Conservation (phyloP, 73 alveolate genomes). For the Uronychia setigera region DNA sequence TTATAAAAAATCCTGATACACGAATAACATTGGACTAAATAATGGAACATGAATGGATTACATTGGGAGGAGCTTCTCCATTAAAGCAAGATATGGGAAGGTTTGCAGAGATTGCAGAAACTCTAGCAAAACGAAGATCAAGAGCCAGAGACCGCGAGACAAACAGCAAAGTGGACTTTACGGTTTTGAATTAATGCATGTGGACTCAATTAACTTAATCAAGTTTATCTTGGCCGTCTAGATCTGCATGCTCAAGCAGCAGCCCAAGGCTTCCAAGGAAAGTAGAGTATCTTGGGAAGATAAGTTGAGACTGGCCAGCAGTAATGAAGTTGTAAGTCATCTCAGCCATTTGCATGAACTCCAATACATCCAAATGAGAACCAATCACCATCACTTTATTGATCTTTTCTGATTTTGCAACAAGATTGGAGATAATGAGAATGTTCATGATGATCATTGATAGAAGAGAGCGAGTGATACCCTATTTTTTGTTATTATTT, state of each 20-base stretch:
- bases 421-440: constrained; percentile 31
- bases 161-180: no score
- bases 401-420: constrained; percentile 21
- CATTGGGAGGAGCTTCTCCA: no score
- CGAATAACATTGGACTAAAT: no score
- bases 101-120: no score
- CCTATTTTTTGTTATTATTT: no score
- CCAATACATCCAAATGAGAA: constrained; percentile 37
- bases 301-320: constrained; percentile 18
- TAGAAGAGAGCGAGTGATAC: constrained; percentile 32
- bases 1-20: no score
- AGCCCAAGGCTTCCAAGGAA: constrained; percentile 54
- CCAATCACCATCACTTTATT: constrained; percentile 50
- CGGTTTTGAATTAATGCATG: no score
- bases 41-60: no score
- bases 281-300: constrained; percentile 40
- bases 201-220: no score
- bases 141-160: no score
- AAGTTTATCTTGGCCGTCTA: neutral
- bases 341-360: constrained; percentile 47
- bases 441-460: constrained; percentile 36
- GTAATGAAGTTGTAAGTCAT: constrained; percentile 37
- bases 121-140: no score
- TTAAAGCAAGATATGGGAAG: no score
- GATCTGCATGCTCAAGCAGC: constrained; percentile 28